A percentile compares a stretch with the other conserved stretches of the same genome.
phyloP scores from a whole-genome alignment of 768 basidiomycete genomes.

The Neoboletus magnificus region DNA sequence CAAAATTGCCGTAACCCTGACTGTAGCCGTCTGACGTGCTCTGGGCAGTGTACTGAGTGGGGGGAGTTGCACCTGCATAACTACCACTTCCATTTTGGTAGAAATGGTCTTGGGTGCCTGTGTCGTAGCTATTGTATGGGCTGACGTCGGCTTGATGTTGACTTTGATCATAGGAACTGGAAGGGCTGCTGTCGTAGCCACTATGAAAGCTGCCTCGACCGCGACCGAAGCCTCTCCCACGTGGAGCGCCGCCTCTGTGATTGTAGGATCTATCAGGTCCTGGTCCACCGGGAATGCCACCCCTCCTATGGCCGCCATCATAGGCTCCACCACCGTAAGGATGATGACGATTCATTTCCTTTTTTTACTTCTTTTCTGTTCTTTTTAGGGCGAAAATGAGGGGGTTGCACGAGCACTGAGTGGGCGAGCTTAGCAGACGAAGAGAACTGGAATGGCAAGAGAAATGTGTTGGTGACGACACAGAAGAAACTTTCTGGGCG shows the following conservation, averaged over 20 bases:
- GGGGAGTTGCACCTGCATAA: constrained; percentile 47
- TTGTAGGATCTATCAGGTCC: constrained; percentile 70
- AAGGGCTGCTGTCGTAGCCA: constrained; percentile 53
- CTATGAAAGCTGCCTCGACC: constrained; percentile 55
- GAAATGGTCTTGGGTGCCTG: constrained; percentile 52
- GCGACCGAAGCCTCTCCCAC: constrained; percentile 49
- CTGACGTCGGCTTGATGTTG: constrained; percentile 59
- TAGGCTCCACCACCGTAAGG: constrained; percentile 67
- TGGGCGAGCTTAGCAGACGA: constrained; percentile 23
- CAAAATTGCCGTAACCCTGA: constrained; percentile 64
- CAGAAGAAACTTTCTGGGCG: constrained; percentile 23
- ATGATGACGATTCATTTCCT: constrained; percentile 82
- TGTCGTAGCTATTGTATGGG: constrained; percentile 70
- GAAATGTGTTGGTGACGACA: constrained; percentile 14
- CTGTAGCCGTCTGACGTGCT: constrained; percentile 44
- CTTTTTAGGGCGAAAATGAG: constrained; percentile 28
- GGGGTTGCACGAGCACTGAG: constrained; percentile 25
- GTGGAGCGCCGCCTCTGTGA: constrained; percentile 55
- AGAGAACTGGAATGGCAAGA: constrained; percentile 16
- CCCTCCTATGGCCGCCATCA: constrained; percentile 60
- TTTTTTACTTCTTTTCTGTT: constrained; percentile 20
- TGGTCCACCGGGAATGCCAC: constrained; percentile 61
- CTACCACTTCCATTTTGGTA: constrained; percentile 69
- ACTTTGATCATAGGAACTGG: constrained; percentile 62
- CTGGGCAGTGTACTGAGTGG: constrained; percentile 51